These are phyloP conservation scores for Pseudogymnoascus sp. DNA, from an alignment of 2,329 filamentous ascomycete species.

Conservation along the genomic window DNA sequence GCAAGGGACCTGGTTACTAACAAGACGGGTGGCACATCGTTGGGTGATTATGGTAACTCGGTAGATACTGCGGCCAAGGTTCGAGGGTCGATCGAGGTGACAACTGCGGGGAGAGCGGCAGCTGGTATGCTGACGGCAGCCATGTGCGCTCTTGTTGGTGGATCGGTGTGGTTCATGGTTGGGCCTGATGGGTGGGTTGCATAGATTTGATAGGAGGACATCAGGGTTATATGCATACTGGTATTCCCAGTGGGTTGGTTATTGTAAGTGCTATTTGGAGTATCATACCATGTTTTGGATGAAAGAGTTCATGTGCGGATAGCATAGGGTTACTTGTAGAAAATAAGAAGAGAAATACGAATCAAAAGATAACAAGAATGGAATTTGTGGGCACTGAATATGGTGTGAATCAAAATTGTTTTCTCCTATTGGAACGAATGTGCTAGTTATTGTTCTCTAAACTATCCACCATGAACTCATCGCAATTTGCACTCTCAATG, in stretches of 20 bases:
- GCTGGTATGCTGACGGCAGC: slow-evolving; percentile 34
- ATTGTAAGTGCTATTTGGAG: not conserved
- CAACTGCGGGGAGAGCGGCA: slow-evolving; percentile 32
- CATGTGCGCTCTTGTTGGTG: slow-evolving; percentile 16
- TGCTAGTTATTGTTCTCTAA: not conserved
- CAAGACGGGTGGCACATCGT: slow-evolving; percentile 49
- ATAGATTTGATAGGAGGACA: not conserved
- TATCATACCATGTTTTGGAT: not conserved
- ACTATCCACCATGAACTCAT: not conserved
- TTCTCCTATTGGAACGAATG: not conserved
- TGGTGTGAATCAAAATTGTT: not conserved
- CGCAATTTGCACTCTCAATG: not conserved
- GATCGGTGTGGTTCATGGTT: slow-evolving; percentile 10
- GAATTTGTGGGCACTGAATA: not conserved
- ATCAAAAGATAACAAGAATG: not conserved
- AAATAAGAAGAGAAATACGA: not conserved
- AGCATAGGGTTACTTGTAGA: not conserved
- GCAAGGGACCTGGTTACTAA: slow-evolving; percentile 36
- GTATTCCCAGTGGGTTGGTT: not conserved
- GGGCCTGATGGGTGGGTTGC: slow-evolving; percentile 5
- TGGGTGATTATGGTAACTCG: slow-evolving; percentile 28
- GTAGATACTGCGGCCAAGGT: slow-evolving; percentile 20
- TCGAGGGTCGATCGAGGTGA: slow-evolving; percentile 14
- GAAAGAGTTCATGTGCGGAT: not conserved
- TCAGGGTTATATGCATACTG: not conserved